Evolutionary conservation across 2,329 filamentous ascomycete genomes (phyloP).

Genomic region (Fusarium brevicatenulatum): DNA sequence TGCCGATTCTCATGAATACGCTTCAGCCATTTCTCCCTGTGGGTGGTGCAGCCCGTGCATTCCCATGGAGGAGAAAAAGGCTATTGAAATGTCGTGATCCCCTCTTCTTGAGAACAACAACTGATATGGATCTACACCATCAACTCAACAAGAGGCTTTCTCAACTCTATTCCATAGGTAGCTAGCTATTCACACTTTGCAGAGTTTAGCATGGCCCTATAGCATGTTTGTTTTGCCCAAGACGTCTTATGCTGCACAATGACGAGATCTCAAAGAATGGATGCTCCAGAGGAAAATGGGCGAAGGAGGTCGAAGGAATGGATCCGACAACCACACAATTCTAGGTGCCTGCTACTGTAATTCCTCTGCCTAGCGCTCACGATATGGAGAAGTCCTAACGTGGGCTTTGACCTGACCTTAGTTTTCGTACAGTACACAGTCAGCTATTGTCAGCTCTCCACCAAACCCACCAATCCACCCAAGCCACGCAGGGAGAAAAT

Average conservation of each 20-base stretch:
- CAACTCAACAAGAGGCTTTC: not conserved
- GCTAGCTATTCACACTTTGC: not conserved
- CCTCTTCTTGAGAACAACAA: not conserved
- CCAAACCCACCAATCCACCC: slow-evolving; percentile 23
- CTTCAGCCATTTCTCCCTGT: slow-evolving; percentile 3
- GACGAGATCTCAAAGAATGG: slow-evolving; percentile 29
- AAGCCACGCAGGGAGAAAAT: slow-evolving; percentile 22
- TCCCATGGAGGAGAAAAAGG: not conserved
- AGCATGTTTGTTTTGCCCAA: not conserved
- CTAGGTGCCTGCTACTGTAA: slow-evolving; percentile 2
- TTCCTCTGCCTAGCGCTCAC: slow-evolving; percentile 4
- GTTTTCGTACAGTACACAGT: slow-evolving; percentile 17
- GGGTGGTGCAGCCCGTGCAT: slow-evolving; percentile 6
- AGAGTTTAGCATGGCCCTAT: not conserved
- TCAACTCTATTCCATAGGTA: not conserved
- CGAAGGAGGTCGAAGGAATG: slow-evolving; percentile 24
- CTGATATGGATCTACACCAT: slow-evolving; percentile 19
- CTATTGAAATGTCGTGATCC: slow-evolving; percentile 5
- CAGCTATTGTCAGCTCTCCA: slow-evolving; percentile 20
- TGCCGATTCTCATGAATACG: slow-evolving; percentile 4
- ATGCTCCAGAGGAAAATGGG: slow-evolving; percentile 3
- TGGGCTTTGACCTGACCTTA: not conserved
- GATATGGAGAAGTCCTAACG: not conserved
- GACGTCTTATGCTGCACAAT: slow-evolving; percentile 28
- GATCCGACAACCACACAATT: slow-evolving; percentile 2